Evolutionary conservation across 345 rosid species (phyloP), one percentile per base, ranked within the genome.

Genomic region (Brassica rapa): DNA sequence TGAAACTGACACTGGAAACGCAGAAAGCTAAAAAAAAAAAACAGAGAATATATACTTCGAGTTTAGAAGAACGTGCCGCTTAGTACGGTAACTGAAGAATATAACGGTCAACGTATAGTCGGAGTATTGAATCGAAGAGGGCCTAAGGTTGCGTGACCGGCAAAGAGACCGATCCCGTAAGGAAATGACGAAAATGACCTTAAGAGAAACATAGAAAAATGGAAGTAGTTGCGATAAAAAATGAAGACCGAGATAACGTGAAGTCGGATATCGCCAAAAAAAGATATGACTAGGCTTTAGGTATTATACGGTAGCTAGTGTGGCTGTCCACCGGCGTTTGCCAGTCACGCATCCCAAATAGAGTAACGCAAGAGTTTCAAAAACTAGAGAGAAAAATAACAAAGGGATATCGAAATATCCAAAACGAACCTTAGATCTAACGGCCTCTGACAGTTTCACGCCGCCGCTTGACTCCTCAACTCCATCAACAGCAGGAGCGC

Each of bases 351-450:
- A 35, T 70, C 15, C 9, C 46, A 24, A 1, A 30, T 6, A 61
- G 60, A 55, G 83, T 70, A 63, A 25, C 75, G 30, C 61, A 74
- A 25, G 14, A 53, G 61, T 55, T 74, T 16, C 6, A 25, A 15
- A 35, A 53, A 25, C 29, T 25, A 25, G 27, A 25, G 27, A 25
- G 27, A 25, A 25, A 25, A 25, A 25, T 25, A 25, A 25, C 29
- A 25, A 25, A 25, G 29, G 29, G 29, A 25, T 25, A 25, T 25
- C 29, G 29, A 25, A 55, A 39, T n/a, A 25, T 15, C 16, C 43
- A 15, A 72, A 30, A 82, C 87, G 14, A 66, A 91, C 92, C 98
- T 91, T 87, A 91, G 98, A 93, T 93, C 98, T 89, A 78, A 88
- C 32, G 79, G 78, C 71, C 25, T 83, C 86, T 8, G 82, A 39